Evolutionary conservation across 805 yeast species (phyloP).

Genomic region (Sugiyamaella marilandica): DNA sequence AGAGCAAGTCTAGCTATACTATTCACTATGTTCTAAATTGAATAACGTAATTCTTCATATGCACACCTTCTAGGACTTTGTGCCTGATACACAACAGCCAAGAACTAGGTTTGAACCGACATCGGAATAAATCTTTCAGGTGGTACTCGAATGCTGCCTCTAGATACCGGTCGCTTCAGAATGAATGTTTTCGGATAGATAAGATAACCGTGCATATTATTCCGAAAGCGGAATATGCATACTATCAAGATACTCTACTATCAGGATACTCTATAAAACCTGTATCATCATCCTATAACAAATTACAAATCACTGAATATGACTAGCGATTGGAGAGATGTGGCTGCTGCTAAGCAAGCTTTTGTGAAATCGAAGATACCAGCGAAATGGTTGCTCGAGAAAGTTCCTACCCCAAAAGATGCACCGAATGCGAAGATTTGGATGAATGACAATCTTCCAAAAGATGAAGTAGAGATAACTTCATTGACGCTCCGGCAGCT

Average conservation of each 20-base stretch:
- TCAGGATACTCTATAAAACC: neutral
- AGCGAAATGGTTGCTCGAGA: constrained; percentile 10
- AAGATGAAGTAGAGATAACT: constrained; percentile 6
- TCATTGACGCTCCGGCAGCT: constrained; percentile 4
- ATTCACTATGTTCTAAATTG: too few relatives aligned
- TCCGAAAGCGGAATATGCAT: too few relatives aligned
- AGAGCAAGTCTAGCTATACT: too few relatives aligned
- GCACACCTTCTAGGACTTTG: too few relatives aligned
- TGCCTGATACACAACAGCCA: too few relatives aligned
- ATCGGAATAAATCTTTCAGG: too few relatives aligned
- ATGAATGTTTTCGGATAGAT: too few relatives aligned
- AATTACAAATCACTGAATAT: neutral
- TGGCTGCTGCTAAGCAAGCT: neutral
- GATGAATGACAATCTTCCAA: constrained; percentile 6
- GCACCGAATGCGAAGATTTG: neutral
- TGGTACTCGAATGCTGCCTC: too few relatives aligned
- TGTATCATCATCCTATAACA: neutral
- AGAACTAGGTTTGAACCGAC: too few relatives aligned
- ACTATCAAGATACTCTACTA: neutral
- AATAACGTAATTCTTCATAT: too few relatives aligned
- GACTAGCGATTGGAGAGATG: neutral
- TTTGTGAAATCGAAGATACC: neutral
- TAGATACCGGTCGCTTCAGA: too few relatives aligned
- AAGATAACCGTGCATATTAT: too few relatives aligned
- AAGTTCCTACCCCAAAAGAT: neutral